Evolutionary conservation across 768 basidiomycete species (phyloP).

Genomic region (Lentinula raphanica): DNA sequence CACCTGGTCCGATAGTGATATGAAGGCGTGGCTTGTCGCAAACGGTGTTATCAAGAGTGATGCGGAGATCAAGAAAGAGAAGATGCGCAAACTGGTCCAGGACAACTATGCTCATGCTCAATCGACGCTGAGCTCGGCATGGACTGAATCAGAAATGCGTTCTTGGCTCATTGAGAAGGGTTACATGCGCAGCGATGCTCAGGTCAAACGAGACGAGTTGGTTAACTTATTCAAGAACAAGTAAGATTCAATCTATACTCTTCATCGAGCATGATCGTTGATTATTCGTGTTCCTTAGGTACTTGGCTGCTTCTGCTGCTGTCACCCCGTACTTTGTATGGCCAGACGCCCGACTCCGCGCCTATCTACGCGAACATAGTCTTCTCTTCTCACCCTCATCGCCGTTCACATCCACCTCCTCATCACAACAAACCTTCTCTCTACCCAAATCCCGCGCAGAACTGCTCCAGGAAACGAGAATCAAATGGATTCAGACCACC

Average conservation of each 20-base stretch:
- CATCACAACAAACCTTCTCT: constrained; percentile 39
- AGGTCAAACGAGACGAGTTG: constrained; percentile 71
- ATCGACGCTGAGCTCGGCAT: constrained; percentile 60
- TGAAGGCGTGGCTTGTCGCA: constrained; percentile 75
- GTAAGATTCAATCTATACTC: constrained; percentile 25
- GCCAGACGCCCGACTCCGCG: constrained; percentile 91
- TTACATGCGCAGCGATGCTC: constrained; percentile 53
- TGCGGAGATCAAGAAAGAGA: constrained; percentile 61
- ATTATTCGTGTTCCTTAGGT: constrained; percentile 30
- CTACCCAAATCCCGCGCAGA: constrained; percentile 64
- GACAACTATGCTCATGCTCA: constrained; percentile 63
- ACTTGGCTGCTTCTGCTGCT: constrained; percentile 18
- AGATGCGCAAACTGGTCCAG: constrained; percentile 71
- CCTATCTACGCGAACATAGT: constrained; percentile 77
- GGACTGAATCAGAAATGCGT: constrained; percentile 70
- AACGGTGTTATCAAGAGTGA: constrained; percentile 70
- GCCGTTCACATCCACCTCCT: neutral
- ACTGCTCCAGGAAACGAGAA: constrained; percentile 76
- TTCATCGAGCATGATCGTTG: neutral
- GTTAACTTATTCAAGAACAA: constrained; percentile 67
- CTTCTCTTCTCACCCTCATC: constrained; percentile 24
- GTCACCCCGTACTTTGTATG: constrained; percentile 72
- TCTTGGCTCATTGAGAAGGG: constrained; percentile 72
- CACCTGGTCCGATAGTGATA: constrained; percentile 73
- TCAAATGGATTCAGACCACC: constrained; percentile 70